A percentile compares a stretch with the other conserved stretches of the same genome.
These are phyloP conservation scores for Chlamydomonas urium DNA, from an alignment of 139 green algal genomes.

Conservation along the genomic window DNA sequence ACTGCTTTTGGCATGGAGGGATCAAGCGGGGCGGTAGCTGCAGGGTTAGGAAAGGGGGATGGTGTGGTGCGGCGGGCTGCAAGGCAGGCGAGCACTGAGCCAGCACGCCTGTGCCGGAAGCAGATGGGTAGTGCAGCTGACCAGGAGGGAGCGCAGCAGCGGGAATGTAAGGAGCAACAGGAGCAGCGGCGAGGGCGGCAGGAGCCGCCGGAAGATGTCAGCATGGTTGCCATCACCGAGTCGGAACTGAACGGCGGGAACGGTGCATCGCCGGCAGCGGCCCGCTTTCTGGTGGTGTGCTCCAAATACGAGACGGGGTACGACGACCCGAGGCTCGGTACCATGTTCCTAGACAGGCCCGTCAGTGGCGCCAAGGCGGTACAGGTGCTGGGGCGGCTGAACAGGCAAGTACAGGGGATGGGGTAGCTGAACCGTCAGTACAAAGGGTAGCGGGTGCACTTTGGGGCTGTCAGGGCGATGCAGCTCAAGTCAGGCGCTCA, in stretches of 20 bases:
- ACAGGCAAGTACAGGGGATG: too few species aligned
- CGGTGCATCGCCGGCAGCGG: background rate
- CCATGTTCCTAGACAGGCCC: slow-evolving; percentile 41
- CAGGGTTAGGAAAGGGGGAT: too few species aligned
- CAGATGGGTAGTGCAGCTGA: background rate
- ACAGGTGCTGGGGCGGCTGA: too few species aligned
- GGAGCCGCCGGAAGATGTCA: background rate
- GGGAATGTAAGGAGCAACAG: background rate
- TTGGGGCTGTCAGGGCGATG: too few species aligned
- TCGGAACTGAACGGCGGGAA: slow-evolving; percentile 24
- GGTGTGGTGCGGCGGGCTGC: too few species aligned
- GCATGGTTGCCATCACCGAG: slow-evolving; percentile 11
- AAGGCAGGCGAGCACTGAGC: too few species aligned
- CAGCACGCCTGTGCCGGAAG: too few species aligned
- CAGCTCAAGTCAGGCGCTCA: too few species aligned
- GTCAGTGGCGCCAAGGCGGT: background rate
- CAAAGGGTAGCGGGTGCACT: too few species aligned
- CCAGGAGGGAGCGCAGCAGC: slow-evolving; percentile 5
- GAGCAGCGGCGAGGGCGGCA: background rate
- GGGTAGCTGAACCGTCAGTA: too few species aligned
- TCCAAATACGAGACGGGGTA: slow-evolving; percentile 49
- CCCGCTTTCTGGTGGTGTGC: slow-evolving; percentile 43
- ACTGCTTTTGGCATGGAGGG: too few species aligned
- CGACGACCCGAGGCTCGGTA: slow-evolving; percentile 38
- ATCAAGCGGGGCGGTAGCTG: too few species aligned